A percentile compares a stretch with the other conserved stretches of the same genome.
These are phyloP conservation scores for Coemansia sp. DNA, from an alignment of 192 early-diverging fungal genomes.

Conservation along the genomic window DNA sequence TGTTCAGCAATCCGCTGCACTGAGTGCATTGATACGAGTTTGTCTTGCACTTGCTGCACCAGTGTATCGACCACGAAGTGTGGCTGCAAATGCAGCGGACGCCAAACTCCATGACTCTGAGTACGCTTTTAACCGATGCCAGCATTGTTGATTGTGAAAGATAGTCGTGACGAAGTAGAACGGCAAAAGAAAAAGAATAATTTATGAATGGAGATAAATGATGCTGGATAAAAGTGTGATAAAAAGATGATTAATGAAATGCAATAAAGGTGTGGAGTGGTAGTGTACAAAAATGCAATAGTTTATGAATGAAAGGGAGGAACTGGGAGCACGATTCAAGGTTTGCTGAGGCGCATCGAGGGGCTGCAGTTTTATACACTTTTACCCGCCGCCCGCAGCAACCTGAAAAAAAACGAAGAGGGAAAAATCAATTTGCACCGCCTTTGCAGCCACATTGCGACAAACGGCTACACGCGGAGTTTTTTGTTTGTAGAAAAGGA, in stretches of 20 bases:
- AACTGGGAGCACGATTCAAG: not conserved
- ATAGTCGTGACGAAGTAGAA: not conserved
- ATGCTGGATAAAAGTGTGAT: constrained; percentile 6
- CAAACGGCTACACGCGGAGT: not conserved
- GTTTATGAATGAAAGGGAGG: not conserved
- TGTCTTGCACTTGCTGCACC: constrained; percentile 30
- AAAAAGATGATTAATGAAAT: not conserved
- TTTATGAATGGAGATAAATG: not conserved
- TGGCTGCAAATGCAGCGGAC: constrained; percentile 42
- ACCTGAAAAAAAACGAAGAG: not conserved
- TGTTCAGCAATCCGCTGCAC: constrained; percentile 35
- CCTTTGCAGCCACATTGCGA: not conserved
- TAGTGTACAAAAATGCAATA: not conserved
- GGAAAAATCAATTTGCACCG: not conserved
- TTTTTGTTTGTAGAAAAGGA: not conserved
- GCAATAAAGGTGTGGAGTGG: not conserved
- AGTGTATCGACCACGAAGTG: constrained; percentile 45
- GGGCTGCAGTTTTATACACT: constrained; percentile 1
- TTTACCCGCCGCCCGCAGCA: not conserved
- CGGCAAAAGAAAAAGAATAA: not conserved
- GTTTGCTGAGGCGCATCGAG: not conserved
- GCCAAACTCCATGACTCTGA: constrained; percentile 35
- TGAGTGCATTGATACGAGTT: constrained; percentile 48
- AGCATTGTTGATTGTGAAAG: constrained; percentile 13
- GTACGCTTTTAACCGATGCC: constrained; percentile 15